These are phyloP conservation scores for Drosera capensis DNA, from an alignment of 148 eudicot species.

Conservation along the genomic window DNA sequence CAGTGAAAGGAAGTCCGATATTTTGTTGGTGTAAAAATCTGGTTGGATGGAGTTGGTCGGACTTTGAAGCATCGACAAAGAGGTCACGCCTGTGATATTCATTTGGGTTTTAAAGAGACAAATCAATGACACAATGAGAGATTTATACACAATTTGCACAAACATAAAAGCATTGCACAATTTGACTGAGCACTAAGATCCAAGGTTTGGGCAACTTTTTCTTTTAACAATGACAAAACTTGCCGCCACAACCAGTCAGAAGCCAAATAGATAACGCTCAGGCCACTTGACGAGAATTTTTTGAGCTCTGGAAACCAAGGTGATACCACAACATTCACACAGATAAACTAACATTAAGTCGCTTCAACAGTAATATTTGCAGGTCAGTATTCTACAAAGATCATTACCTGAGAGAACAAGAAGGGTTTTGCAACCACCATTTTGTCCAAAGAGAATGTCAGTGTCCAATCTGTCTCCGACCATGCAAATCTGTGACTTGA, in stretches of 20 bases:
- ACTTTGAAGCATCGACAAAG: slow-evolving; percentile 60
- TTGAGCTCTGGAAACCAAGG: too few species aligned
- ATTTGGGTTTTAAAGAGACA: too few species aligned
- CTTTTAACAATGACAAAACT: background rate
- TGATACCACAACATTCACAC: slow-evolving; percentile 1
- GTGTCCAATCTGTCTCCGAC: slow-evolving; percentile 98
- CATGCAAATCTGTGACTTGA: slow-evolving; percentile 94
- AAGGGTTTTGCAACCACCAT: slow-evolving; percentile 97
- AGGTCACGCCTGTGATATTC: slow-evolving; percentile 76
- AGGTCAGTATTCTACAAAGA: too few species aligned
- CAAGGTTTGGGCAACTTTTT: too few species aligned
- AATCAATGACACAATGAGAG: background rate
- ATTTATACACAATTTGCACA: background rate
- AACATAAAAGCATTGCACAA: background rate
- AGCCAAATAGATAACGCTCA: too few species aligned
- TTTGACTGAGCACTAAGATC: too few species aligned
- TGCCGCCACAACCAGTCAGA: too few species aligned
- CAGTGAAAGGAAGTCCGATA: slow-evolving; percentile 80
- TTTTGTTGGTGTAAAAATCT: slow-evolving; percentile 85
- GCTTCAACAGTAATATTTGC: background rate
- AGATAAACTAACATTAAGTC: background rate
- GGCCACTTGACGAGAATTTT: too few species aligned
- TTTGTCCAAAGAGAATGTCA: slow-evolving; percentile 90
- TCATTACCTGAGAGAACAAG: slow-evolving; percentile 98
- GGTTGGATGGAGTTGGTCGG: slow-evolving; percentile 81